Conservation (phyloP, 2,329 filamentous ascomycete genomes). For the Nakataea oryzae region DNA sequence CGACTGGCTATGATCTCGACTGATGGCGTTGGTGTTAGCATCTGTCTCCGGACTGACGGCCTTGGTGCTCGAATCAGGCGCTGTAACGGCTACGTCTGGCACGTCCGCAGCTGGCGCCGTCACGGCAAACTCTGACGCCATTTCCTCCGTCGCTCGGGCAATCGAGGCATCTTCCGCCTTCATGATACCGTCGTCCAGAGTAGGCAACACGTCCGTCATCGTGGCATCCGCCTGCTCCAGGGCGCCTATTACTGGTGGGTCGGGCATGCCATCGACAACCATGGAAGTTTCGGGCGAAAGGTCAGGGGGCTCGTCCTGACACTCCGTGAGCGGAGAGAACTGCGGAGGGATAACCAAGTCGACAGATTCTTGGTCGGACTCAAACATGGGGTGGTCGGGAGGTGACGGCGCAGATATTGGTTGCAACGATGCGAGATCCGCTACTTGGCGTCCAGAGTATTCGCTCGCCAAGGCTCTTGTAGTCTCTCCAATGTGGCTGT, state of each 20-base stretch:
- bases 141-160: too few relatives aligned
- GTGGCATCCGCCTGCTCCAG: conserved; percentile 6
- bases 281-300: conserved; percentile 1
- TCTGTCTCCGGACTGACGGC: conserved; percentile 31
- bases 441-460: neutral
- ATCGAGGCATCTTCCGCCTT: neutral
- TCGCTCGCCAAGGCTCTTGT: neutral
- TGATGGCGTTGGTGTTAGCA: conserved; percentile 28
- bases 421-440: neutral
- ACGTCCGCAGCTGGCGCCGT: conserved; percentile 5
- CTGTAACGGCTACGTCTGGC: conserved; percentile 15
- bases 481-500: neutral
- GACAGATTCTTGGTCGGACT: neutral
- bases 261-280: neutral
- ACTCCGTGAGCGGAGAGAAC: conserved; percentile 1
- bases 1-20: conserved; percentile 34
- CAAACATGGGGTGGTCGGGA: neutral
- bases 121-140: neutral
- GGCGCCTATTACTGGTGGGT: neutral
- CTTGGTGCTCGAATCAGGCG: conserved; percentile 14
- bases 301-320: neutral
- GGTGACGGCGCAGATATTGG: neutral
- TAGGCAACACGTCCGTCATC: conserved; percentile 14
- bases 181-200: neutral
- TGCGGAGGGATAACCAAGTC: conserved; percentile 1